phyloP scores from a whole-genome alignment of 257 asterid genomes.

The Gentiana dahurica region DNA sequence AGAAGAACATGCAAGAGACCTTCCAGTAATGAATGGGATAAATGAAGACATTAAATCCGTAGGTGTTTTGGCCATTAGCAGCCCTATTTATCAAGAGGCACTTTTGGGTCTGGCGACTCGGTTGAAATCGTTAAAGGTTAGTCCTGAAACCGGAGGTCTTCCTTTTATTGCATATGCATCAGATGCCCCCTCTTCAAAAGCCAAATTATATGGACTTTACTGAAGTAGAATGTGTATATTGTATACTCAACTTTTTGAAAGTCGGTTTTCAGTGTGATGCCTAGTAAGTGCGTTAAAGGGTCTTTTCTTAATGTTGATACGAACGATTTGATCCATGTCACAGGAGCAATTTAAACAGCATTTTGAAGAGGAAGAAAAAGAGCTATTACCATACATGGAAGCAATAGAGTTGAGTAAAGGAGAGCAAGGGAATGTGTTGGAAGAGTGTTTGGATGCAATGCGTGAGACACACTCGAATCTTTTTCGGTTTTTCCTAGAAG shows the following conservation, averaged over 20 bases:
- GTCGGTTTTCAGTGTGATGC: no score
- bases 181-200: no score
- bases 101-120: slow-evolving; percentile 51
- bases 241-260: no score
- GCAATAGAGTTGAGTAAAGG: slow-evolving; percentile 65
- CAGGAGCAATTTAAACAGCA: slow-evolving; percentile 46
- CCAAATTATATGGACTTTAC: no score
- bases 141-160: neutral
- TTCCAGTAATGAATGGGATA: slow-evolving; percentile 94
- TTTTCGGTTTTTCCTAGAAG: slow-evolving; percentile 81
- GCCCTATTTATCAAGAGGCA: slow-evolving; percentile 76
- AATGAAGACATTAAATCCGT: slow-evolving; percentile 87
- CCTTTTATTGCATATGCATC: no score
- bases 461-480: slow-evolving; percentile 72
- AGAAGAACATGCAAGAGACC: slow-evolving; percentile 78
- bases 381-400: slow-evolving; percentile 82
- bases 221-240: no score
- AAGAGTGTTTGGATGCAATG: slow-evolving; percentile 75
- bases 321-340: neutral
- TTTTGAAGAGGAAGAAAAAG: slow-evolving; percentile 80
- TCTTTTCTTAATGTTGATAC: neutral
- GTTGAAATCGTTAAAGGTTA: slow-evolving; percentile 60
- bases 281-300: no score
- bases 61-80: slow-evolving; percentile 71
- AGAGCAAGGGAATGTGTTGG: slow-evolving; percentile 60